Evolutionary conservation across 2,329 filamentous ascomycete genomes (phyloP).

Genomic region (Colletotrichum eleusines): DNA sequence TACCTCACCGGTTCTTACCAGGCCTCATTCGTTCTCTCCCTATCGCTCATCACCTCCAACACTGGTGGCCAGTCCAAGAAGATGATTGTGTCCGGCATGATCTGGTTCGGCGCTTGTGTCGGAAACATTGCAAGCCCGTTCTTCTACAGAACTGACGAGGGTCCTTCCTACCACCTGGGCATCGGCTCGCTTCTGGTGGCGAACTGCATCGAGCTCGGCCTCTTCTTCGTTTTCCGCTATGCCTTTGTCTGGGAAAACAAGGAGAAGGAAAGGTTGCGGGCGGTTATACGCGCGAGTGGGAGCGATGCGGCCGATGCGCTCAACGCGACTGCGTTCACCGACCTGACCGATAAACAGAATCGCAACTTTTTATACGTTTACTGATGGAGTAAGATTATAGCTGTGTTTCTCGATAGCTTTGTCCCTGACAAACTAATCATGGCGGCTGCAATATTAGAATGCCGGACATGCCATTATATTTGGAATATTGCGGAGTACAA

Average conservation of each 20-base stretch:
- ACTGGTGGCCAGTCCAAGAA: constrained; percentile 71
- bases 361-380: constrained; percentile 57
- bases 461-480: too few species aligned
- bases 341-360: constrained; percentile 59
- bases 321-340: constrained; percentile 55
- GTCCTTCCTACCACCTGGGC: constrained; percentile 55
- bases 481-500: too few species aligned
- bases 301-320: constrained; percentile 46
- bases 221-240: constrained; percentile 55
- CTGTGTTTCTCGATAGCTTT: too few species aligned
- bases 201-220: constrained; percentile 53
- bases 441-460: too few species aligned
- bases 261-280: constrained; percentile 52
- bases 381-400: constrained; percentile 29
- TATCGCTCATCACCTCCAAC: constrained; percentile 63
- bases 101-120: constrained; percentile 70
- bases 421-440: too few species aligned
- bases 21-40: constrained; percentile 54
- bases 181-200: constrained; percentile 57
- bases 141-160: constrained; percentile 69
- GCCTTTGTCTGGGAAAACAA: constrained; percentile 56
- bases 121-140: constrained; percentile 73
- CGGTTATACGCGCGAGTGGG: constrained; percentile 47
- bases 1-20: constrained; percentile 55
- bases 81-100: constrained; percentile 71